These are phyloP conservation scores for Fusarium continuum DNA, from an alignment of 2,329 filamentous ascomycete species.

Conservation along the genomic window DNA sequence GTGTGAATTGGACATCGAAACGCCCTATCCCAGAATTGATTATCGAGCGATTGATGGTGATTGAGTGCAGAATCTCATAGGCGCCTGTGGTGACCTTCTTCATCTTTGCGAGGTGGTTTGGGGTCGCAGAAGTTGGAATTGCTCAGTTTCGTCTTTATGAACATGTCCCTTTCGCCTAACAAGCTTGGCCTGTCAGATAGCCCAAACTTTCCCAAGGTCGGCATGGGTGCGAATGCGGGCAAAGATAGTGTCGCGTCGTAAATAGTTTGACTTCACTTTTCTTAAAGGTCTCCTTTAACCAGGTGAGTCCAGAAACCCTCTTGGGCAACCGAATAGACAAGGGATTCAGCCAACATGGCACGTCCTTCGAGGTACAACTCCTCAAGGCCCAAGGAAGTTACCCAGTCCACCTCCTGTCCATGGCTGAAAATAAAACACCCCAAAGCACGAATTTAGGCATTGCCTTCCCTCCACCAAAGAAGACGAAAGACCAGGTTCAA, in stretches of 20 bases:
- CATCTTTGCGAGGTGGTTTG: accelerated
- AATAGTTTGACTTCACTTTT: accelerated
- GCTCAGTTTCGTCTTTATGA: accelerated
- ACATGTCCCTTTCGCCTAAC: no score
- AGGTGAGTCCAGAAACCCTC: not conserved
- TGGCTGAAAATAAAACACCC: not conserved
- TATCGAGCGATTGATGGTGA: no score
- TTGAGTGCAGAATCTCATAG: no score
- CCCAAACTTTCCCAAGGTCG: not conserved
- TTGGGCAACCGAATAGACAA: not conserved
- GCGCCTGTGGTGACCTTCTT: accelerated
- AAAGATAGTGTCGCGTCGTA: not conserved
- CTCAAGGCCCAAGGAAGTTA: not conserved
- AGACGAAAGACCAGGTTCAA: not conserved
- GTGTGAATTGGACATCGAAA: no score
- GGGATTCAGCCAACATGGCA: not conserved
- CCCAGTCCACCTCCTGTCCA: not conserved
- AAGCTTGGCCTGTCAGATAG: accelerated
- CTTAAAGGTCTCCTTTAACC: accelerated
- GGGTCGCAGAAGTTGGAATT: not conserved
- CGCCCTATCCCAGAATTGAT: not conserved
- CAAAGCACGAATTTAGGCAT: not conserved
- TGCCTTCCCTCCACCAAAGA: not conserved
- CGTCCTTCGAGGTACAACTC: not conserved
- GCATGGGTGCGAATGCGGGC: not conserved